Base-by-base conservation (phyloP, 2,329 filamentous ascomycete genomes). In the Penicillium olsonii region DNA sequence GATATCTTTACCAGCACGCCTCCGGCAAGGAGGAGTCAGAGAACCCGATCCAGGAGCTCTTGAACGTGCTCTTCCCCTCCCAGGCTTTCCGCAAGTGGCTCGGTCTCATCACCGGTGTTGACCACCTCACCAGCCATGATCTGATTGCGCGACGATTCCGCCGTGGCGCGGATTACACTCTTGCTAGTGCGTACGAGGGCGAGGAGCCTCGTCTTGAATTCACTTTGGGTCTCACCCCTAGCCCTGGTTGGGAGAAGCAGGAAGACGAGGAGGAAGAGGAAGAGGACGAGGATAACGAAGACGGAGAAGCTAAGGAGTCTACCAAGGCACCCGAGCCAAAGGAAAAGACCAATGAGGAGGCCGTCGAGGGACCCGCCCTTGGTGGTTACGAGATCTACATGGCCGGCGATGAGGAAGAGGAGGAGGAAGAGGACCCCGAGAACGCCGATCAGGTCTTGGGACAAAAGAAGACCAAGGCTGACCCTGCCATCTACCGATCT, bases 71-170 rank as follows among this genome's bases (percentile, higher is more conserved):
- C 47, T 79, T 99, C 15, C 92, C 94, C 0, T 95, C 90, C 52
- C 79, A 81, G 18, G 84, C 91, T 34, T 99, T 99, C 78, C 84
- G 85, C 37, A 88, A 92, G 68, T 97, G 94, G 91, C 80, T 99
- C 18, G 83, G 88, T 46, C 80, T 92, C 44, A 87, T 90, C 5
- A 97, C 92, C 0, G 85, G 87, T 27, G 85, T 89, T 54, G 68
- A 70, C 14, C 67, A 69, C 17, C 64, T 97, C 12, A 83, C 86
- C 53, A 87, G 84, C 64, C 84, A 87, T 61, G 87, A 95, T 64
- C 72, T 95, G 42, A 72, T 95, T n/a, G 90, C 89, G 0, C 84
- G 94, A 18, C 84, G 92, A 27, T 99, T 99, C 78, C 84, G 94
- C 8, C 84, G 84, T 40, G 90, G 94, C 5, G 74, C 85, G 54